Conservation (phyloP, 1,139 yeast genomes). For the Neolecta irregularis region DNA sequence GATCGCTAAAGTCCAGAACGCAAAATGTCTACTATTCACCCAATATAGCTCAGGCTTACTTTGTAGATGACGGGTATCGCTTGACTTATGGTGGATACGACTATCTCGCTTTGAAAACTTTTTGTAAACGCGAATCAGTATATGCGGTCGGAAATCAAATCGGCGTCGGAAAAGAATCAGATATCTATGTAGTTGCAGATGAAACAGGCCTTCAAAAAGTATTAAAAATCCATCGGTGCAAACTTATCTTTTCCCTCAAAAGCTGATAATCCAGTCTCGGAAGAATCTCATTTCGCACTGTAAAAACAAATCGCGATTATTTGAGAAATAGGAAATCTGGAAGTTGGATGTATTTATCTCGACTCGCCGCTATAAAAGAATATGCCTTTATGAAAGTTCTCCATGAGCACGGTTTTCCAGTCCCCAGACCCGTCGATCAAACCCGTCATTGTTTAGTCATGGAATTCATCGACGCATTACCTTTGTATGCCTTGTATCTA, state of each 20-base stretch:
- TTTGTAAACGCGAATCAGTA: slow-evolving; percentile 53
- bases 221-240: slow-evolving; percentile 63
- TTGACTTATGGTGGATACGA: slow-evolving; percentile 82
- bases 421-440: slow-evolving; percentile 78
- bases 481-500: too few relatives aligned
- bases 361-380: slow-evolving; percentile 85
- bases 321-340: slow-evolving; percentile 50
- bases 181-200: slow-evolving; percentile 76
- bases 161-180: slow-evolving; percentile 96
- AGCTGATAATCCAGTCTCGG: slow-evolving; percentile 35
- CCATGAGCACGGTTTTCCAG: slow-evolving; percentile 59
- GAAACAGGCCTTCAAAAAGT: slow-evolving; percentile 49
- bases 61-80: slow-evolving; percentile 76
- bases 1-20: slow-evolving; percentile 65
- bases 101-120: slow-evolving; percentile 71
- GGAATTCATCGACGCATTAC: slow-evolving; percentile 79
- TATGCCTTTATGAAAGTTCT: slow-evolving; percentile 71
- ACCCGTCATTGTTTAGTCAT: slow-evolving; percentile 85
- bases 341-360: slow-evolving; percentile 84
- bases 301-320: slow-evolving; percentile 86
- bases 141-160: slow-evolving; percentile 74
- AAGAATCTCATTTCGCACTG: slow-evolving; percentile 79
- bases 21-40: slow-evolving; percentile 22
- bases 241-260: neutral
- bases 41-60: slow-evolving; percentile 18